phyloP scores from a whole-genome alignment of 176 grass and related monocot species.

The Aegilops speltoides region DNA sequence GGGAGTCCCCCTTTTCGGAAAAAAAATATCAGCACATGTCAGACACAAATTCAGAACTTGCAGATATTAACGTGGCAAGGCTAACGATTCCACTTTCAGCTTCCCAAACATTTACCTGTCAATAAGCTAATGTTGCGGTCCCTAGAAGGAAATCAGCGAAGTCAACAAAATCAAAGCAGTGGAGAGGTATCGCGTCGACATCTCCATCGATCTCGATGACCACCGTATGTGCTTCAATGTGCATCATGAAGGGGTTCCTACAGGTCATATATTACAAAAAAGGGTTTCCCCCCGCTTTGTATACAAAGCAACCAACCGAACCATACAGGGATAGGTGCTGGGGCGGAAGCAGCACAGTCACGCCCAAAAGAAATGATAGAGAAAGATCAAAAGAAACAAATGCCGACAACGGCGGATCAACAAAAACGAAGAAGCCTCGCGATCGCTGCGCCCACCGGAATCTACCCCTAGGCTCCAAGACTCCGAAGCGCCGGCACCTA shows the following conservation, averaged over 20 bases:
- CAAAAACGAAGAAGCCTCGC: too few species aligned
- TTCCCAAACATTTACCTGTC: constrained; percentile 2
- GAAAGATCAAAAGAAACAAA: too few species aligned
- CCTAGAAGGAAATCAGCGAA: background rate
- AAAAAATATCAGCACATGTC: background rate
- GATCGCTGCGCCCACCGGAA: too few species aligned
- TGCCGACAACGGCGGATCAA: too few species aligned
- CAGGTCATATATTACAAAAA: constrained; percentile 21
- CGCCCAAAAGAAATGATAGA: too few species aligned
- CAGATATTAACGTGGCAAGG: background rate
- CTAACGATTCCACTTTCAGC: background rate
- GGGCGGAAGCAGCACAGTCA: too few species aligned
- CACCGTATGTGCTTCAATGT: background rate
- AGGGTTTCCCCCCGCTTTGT: too few species aligned
- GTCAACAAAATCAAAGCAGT: constrained; percentile 26
- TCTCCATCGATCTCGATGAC: background rate
- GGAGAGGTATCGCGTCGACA: background rate
- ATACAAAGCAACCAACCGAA: too few species aligned
- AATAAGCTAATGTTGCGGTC: background rate
- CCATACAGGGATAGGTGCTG: too few species aligned
- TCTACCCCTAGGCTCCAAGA: too few species aligned
- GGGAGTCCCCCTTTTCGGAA: too few species aligned
- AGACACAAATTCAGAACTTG: background rate
- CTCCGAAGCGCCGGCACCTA: too few species aligned
- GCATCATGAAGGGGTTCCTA: background rate